Conservation (phyloP, 305 asterid genomes). For the Rubia peregrina region DNA sequence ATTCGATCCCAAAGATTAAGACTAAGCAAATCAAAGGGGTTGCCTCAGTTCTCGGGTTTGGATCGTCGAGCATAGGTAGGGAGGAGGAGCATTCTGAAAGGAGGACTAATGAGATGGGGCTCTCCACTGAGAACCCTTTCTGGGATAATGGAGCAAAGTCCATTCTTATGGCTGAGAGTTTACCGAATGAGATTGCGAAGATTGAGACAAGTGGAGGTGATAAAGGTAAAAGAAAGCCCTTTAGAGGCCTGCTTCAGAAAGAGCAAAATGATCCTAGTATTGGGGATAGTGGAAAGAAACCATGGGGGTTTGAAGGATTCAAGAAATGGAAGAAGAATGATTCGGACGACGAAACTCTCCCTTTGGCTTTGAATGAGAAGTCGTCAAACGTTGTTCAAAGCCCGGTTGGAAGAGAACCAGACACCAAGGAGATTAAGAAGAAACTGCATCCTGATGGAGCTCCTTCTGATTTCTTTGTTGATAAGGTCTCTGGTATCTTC, state of each 20-base stretch:
- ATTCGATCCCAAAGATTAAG: conserved; percentile 24
- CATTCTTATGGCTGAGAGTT: conserved; percentile 57
- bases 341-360: conserved; percentile 45
- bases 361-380: conserved; percentile 50
- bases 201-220: conserved; percentile 37
- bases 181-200: conserved; percentile 21
- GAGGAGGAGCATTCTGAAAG: conserved; percentile 11
- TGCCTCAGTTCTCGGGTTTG: conserved; percentile 46
- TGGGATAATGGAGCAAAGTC: conserved; percentile 60
- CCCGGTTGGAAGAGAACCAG: conserved; percentile 47
- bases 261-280: conserved; percentile 24
- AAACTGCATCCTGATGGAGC: conserved; percentile 61
- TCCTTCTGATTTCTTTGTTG: conserved; percentile 65
- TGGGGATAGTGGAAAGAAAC: conserved; percentile 32
- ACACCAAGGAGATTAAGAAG: conserved; percentile 53
- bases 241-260: conserved; percentile 36
- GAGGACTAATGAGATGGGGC: conserved; percentile 26
- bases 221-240: conserved; percentile 48
- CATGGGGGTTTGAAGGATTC: conserved; percentile 58
- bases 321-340: conserved; percentile 73
- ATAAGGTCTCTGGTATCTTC: conserved; percentile 41
- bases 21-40: conserved; percentile 46
- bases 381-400: conserved; percentile 44
- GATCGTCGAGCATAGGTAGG: conserved; percentile 32
- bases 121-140: conserved; percentile 45